Evolutionary conservation across 108 stramenopile species (phyloP), one percentile per base, ranked within the genome.

Genomic region (Skeletonema tropicum): DNA sequence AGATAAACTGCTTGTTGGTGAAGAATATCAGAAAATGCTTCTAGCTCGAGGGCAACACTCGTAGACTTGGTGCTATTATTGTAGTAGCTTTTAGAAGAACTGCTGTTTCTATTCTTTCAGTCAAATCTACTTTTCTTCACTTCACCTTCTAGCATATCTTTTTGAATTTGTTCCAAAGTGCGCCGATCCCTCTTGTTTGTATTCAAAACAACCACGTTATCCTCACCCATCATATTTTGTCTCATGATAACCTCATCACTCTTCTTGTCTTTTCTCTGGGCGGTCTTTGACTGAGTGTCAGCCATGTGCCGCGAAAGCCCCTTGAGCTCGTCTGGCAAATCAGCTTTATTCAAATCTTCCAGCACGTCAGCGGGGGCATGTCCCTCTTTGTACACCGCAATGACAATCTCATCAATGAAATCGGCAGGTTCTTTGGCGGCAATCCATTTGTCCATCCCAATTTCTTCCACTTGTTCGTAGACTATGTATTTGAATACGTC

Each of bases 381-480:
- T 19, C 91, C 91, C 70, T 91, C 92, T 68, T 95, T 95, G 76
- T 95, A 95, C 31, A 95, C 83, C 9, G 80, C 64, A 62, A 95
- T 87, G 12, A 73, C 70, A 26, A 78, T 75, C 74, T 95, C 94
- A 71, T 95, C 94, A 76, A 91, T 88, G 58, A 95, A 95, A 66
- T 89, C 94, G 3, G 76, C 66, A 5, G 89, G 92, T 63, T 95
- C 92, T 70, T 89, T 92, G 61, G 90, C 83, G 1, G 94, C 90
- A 60, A 92, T 79, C 94, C 94, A 95, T 75, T 87, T 80, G 67
- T 92, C 94, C 63, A 64, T 66, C 41, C 90, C 90, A 30, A 91
- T 68, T 79, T 95, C 94, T 79, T 95, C 94, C 23, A 91, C 94
- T 57, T 86, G 86, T 78, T 95, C 94, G 58, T 91, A 91, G 3